Conservation (phyloP, 129 eudicot genomes). For the Artemisia annua region DNA sequence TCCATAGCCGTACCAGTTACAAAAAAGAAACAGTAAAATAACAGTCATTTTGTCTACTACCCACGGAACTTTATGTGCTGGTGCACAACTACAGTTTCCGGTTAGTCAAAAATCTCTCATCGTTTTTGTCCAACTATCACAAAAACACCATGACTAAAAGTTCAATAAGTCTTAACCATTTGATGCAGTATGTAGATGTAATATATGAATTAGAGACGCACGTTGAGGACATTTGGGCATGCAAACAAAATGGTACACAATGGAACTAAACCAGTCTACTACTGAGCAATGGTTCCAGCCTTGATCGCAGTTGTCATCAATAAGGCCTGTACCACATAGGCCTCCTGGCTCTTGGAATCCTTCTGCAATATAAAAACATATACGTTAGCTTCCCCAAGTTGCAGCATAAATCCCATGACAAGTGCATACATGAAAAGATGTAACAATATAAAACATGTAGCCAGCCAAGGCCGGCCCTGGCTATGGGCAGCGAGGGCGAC, state of each 20-base stretch:
- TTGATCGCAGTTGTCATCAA: slow-evolving; percentile 10
- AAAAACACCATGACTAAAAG: slow-evolving; percentile 18
- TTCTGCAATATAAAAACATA: slow-evolving; percentile 32
- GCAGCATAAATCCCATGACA: background rate
- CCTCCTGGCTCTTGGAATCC: slow-evolving; percentile 54
- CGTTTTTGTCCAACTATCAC: slow-evolving; percentile 27
- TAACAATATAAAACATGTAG: too few species aligned
- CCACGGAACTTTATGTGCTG: background rate
- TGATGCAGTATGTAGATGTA: slow-evolving; percentile 3
- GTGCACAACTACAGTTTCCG: slow-evolving; percentile 7
- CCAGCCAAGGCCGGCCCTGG: too few species aligned
- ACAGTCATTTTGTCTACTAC: background rate
- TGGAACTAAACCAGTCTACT: slow-evolving; percentile 12
- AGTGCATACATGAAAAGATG: background rate
- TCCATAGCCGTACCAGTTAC: background rate
- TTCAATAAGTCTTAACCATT: slow-evolving; percentile 14
- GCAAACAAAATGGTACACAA: slow-evolving; percentile 7
- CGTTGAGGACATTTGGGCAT: background rate
- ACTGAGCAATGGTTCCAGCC: background rate
- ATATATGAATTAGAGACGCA: slow-evolving; percentile 15
- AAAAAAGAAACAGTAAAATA: background rate
- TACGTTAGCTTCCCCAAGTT: slow-evolving; percentile 4
- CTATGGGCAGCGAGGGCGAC: too few species aligned
- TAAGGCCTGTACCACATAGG: slow-evolving; percentile 57
- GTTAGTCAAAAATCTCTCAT: slow-evolving; percentile 11